Base-by-base conservation (phyloP, 768 basidiomycete species). In the Suillus subalutaceus region DNA sequence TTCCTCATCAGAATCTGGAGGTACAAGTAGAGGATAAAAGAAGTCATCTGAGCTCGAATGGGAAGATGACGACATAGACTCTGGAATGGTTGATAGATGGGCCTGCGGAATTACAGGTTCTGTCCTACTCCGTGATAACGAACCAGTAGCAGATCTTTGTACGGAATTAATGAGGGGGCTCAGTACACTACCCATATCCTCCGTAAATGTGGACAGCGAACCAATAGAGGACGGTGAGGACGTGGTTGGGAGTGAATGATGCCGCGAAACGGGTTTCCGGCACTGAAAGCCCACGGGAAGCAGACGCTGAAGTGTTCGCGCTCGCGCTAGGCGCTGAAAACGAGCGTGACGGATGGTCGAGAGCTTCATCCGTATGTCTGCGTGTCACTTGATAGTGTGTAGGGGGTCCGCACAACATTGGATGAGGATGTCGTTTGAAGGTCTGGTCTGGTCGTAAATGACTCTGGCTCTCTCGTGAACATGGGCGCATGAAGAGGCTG, bases 371-470 rank as follows among this genome's bases (percentile, higher is more conserved):
- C n/a, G n/a, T n/a, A n/a, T n/a, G n/a, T n/a, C n/a, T n/a, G n/a
- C n/a, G n/a, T n/a, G n/a, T n/a, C n/a, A n/a, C n/a, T n/a, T n/a
- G n/a, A n/a, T n/a, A n/a, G n/a, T n/a, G n/a, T n/a, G n/a, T n/a
- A n/a, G n/a, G n/a, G n/a, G n/a, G n/a, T n/a, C n/a, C n/a, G n/a
- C 40, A 92, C 80, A 73, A 91, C 88, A 63, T 79, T 85, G n/a
- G 85, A 71, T 2, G 88, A 88, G 70, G 92, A 93, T 1, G 91
- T 91, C 1, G 89, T 81, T 53, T 87, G 85, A 20, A 91, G 84
- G 16, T 86, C 84, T 23, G 73, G 78, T 64, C 78, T 79, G 7
- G 84, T 73, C 0, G 84, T 89, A 70, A 83, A 90, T 4, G 81
- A 79, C 63, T 86, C 83, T 1, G 75, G 76, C 62, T 78, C 73